phyloP scores from a whole-genome alignment of 2,329 filamentous ascomycete species.

The Hortaea werneckii region DNA sequence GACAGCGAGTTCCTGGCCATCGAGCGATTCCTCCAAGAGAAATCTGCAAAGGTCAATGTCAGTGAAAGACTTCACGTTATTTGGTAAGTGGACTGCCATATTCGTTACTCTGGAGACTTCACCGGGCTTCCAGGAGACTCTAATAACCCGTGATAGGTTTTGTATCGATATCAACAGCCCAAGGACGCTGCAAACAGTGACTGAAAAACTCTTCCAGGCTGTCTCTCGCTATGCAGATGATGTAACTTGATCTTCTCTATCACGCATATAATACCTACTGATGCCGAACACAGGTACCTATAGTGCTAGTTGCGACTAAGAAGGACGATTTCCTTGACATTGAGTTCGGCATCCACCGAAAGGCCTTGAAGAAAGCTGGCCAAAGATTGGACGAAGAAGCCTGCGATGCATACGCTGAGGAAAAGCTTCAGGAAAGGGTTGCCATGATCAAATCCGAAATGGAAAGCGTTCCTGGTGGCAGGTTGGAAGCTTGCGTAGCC shows the following conservation, averaged over 20 bases:
- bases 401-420: conserved; percentile 15
- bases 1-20: conserved; percentile 20
- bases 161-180: conserved; percentile 27
- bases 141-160: conserved; percentile 15
- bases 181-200: conserved; percentile 25
- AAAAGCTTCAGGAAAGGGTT: conserved; percentile 15
- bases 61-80: conserved; percentile 24
- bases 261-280: background rate
- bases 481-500: conserved; percentile 16
- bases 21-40: conserved; percentile 24
- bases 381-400: conserved; percentile 13
- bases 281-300: conserved; percentile 12
- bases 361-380: conserved; percentile 11
- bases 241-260: conserved; percentile 1
- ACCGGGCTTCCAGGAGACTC: background rate
- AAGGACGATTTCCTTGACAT: conserved; percentile 26
- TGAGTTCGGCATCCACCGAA: conserved; percentile 9
- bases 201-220: conserved; percentile 23
- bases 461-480: conserved; percentile 13
- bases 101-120: background rate
- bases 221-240: conserved; percentile 22
- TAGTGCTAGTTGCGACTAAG: conserved; percentile 26
- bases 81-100: conserved; percentile 10
- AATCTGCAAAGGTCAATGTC: conserved; percentile 20
- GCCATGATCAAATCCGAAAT: conserved; percentile 14